These are phyloP conservation scores for Scheffersomyces cryptocercus DNA, from an alignment of 1,139 yeast species.

Conservation along the genomic window DNA sequence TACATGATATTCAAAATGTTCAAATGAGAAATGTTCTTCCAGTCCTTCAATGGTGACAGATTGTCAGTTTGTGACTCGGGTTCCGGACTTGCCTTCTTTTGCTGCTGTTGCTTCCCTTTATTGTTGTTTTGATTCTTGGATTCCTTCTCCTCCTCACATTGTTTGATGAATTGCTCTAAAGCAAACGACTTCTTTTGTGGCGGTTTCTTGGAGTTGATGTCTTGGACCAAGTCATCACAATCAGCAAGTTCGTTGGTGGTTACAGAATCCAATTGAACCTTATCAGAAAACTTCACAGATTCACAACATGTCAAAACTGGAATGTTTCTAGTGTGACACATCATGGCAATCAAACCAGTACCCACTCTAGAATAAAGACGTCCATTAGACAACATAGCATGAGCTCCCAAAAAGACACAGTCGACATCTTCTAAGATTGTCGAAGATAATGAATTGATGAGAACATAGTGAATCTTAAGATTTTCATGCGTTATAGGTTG, in stretches of 20 bases:
- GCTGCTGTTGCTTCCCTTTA: constrained; percentile 21
- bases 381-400: constrained; percentile 95
- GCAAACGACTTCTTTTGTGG: constrained; percentile 66
- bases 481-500: constrained; percentile 36
- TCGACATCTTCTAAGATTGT: constrained; percentile 79
- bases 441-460: constrained; percentile 77
- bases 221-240: constrained; percentile 66
- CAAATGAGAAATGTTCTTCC: constrained; percentile 65
- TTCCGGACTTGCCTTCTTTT: constrained; percentile 16
- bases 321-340: constrained; percentile 82
- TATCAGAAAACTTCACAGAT: constrained; percentile 89
- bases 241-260: constrained; percentile 92
- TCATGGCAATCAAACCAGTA: constrained; percentile 90
- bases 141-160: constrained; percentile 28
- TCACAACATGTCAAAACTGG: constrained; percentile 97
- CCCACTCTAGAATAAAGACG: constrained; percentile 93
- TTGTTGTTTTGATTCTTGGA: constrained; percentile 16
- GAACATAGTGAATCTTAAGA: constrained; percentile 57
- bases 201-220: constrained; percentile 48
- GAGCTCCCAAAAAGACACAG: constrained; percentile 92
- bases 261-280: constrained; percentile 93
- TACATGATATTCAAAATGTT: constrained; percentile 84
- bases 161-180: constrained; percentile 63
- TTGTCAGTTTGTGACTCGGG: constrained; percentile 14
- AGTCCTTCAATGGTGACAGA: constrained; percentile 53